A percentile compares a stretch with the other conserved stretches of the same genome.
These are phyloP conservation scores for Malassezia vespertilionis DNA, from an alignment of 1,284 basidiomycete species.

Conservation along the genomic window DNA sequence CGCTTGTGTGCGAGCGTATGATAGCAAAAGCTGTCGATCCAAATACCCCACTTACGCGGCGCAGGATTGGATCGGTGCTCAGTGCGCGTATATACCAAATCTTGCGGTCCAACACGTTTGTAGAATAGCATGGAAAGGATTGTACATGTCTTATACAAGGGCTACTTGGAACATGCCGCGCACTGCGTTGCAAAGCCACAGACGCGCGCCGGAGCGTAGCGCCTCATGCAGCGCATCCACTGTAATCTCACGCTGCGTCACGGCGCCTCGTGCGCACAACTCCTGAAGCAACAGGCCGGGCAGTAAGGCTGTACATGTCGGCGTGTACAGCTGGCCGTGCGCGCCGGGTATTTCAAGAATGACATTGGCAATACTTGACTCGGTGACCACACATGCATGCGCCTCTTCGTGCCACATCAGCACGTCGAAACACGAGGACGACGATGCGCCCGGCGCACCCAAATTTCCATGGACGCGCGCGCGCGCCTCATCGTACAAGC, in stretches of 20 bases:
- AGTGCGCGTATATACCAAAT: constrained; percentile 9
- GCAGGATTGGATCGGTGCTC: constrained; percentile 10
- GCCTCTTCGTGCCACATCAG: constrained; percentile 6
- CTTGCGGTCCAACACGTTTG: background rate
- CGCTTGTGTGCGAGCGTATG: background rate
- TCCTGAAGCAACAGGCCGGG: constrained; percentile 14
- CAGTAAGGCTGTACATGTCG: constrained; percentile 1
- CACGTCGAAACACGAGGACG: constrained; percentile 13
- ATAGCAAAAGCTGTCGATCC: constrained; percentile 4
- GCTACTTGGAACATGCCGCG: constrained; percentile 15
- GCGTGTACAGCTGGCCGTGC: background rate
- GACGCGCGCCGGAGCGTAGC: background rate
- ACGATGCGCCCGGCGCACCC: background rate
- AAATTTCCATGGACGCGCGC: constrained; percentile 3
- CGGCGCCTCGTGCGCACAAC: constrained; percentile 2
- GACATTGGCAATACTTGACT: constrained; percentile 18
- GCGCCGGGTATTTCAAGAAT: constrained; percentile 2
- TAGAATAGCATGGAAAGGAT: too few species aligned
- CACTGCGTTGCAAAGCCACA: constrained; percentile 16
- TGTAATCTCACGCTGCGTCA: background rate
- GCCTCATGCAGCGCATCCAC: background rate
- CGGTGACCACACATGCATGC: background rate
- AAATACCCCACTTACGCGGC: background rate
- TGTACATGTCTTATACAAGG: too few species aligned
- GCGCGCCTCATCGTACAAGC: constrained; percentile 10